These are phyloP conservation scores for Backusella westeae DNA, from an alignment of 192 early-diverging fungal genomes.

Conservation along the genomic window DNA sequence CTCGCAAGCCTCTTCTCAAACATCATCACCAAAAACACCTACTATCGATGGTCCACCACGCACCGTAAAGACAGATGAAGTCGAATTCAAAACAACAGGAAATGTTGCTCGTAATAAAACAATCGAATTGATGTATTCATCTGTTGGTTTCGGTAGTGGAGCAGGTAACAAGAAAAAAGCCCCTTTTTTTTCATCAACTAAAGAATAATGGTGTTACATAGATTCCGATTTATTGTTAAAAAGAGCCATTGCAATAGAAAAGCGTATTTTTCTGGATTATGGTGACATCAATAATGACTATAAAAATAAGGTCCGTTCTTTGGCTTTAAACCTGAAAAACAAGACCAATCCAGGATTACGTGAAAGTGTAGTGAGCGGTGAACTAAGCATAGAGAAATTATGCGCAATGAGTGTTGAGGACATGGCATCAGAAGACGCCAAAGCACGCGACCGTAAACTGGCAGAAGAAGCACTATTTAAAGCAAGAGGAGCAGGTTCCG, in stretches of 20 bases:
- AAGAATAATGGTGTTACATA: background rate
- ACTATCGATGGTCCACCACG: conserved; percentile 40
- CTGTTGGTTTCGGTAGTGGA: conserved; percentile 56
- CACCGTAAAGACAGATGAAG: conserved; percentile 57
- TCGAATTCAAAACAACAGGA: conserved; percentile 52
- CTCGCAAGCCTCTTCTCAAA: conserved; percentile 39
- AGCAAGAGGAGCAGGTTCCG: conserved; percentile 71
- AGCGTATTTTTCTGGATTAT: conserved; percentile 55
- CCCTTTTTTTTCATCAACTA: background rate
- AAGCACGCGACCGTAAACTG: conserved; percentile 67
- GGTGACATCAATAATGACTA: conserved; percentile 56
- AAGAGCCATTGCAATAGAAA: conserved; percentile 62
- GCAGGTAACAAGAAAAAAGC: conserved; percentile 39
- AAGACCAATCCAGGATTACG: conserved; percentile 79
- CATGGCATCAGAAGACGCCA: conserved; percentile 88
- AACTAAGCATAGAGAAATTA: conserved; percentile 62
- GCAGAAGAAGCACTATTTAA: conserved; percentile 71
- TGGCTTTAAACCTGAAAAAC: conserved; percentile 74
- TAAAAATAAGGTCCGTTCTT: conserved; percentile 71
- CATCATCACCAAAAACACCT: conserved; percentile 36
- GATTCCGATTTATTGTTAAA: conserved; percentile 52
- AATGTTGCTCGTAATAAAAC: conserved; percentile 72
- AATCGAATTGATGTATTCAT: conserved; percentile 80
- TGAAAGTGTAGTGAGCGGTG: conserved; percentile 63
- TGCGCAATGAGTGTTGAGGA: conserved; percentile 81